Base-by-base conservation (phyloP, 208 protist species). In the Balamuthia mandrillaris region DNA sequence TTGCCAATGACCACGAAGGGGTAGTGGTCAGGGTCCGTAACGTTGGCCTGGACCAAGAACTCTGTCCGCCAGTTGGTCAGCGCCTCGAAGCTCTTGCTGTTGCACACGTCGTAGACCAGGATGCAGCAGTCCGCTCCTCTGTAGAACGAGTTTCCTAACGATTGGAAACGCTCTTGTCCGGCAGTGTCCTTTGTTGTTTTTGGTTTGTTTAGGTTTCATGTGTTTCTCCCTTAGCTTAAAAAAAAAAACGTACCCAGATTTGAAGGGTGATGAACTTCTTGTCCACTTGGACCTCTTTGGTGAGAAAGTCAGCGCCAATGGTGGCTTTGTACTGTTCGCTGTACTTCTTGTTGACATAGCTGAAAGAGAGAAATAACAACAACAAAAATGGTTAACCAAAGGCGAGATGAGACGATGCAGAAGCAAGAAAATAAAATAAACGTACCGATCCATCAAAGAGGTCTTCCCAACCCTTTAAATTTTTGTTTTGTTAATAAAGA, bases 321-420 rank as follows among this genome's bases (percentile, higher is more conserved):
- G 97, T 99, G 6, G 97, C 96, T 91, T 98, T 98, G 91, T 98
- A 98, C 52, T 97, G 94, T 54, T 78, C 94, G 85, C 47, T 70
- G 56, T 18, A 21, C 2, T 1, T 33, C 2, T 3, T 14, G 10
- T 10, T 52, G 47, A 63, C 33, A 18, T 35, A 63, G 56, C 33
- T 63, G 33, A 9, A 14, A 63, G 10, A 63, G 33, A 29, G 12
- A 9, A 21, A 9, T 6, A 29, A 21, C 24, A 18, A 21, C 33
- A 24, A 29, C 24, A 29, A 6, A 12, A 63, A 21, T 63, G 12
- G 16, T 35, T 63, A 37, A 66, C 6, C 2, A 35, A 66, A 35
- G 58, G 27, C 33, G 4, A 24, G 42, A 47, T 52, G 1, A 24
- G 44, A 5, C 24, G 5, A 27, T 79, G 58, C 14, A 60, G 7